Base-by-base conservation (phyloP, 176 grass and related monocot species). In the Rhynchospora breviuscula region DNA sequence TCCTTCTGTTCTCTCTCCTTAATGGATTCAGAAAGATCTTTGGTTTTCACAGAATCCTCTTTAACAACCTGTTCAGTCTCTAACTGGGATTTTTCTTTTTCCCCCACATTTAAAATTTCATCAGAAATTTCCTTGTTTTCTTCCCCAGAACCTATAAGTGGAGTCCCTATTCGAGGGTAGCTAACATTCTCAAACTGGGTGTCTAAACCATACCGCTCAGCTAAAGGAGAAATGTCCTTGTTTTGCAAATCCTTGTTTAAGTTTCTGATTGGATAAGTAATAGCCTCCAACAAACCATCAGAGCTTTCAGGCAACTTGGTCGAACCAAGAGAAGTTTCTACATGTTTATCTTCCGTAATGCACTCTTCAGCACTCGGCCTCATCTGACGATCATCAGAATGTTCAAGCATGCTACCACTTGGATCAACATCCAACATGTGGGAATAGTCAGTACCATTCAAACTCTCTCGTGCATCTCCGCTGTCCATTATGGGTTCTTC, bases 241-340 rank as follows among this genome's bases (percentile, higher is more conserved):
- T 44, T 74, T 21, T 81, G 79, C 46, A 4, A 29, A 45, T 77
- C 89, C 77, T 83, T 89, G 48, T 91, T 89, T 56, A 90, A 75
- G 81, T 76, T 83, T 78, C 87, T 93, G 67, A 92, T 89, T 18
- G 90, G 93, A 76, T 96, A 92, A 85, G 97, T 90, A 88, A 99
- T 93, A 81, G 93, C 79, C 83, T 96, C 91, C 74, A 99, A 83
- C 44, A 99, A 86, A 72, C 97, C 97, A 19, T 90, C 91, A 19
- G 97, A 99, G 35, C 85, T 90, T 78, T 83, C 84, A 19, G 80
- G 81, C 59, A 91, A 44, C 1, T 81, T 81, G 58, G 48, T 49
- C 4, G 80, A 29, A 78, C 10, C 73, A 57, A 78, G 73, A 57
- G 80, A 82, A 40, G 67, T 44, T 56, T 82, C 80, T 51, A 67